A percentile compares a stretch with the other conserved stretches of the same genome.
These are phyloP conservation scores for Capillidium heterosporum DNA, from an alignment of 371 early-diverging fungal genomes.

Conservation along the genomic window DNA sequence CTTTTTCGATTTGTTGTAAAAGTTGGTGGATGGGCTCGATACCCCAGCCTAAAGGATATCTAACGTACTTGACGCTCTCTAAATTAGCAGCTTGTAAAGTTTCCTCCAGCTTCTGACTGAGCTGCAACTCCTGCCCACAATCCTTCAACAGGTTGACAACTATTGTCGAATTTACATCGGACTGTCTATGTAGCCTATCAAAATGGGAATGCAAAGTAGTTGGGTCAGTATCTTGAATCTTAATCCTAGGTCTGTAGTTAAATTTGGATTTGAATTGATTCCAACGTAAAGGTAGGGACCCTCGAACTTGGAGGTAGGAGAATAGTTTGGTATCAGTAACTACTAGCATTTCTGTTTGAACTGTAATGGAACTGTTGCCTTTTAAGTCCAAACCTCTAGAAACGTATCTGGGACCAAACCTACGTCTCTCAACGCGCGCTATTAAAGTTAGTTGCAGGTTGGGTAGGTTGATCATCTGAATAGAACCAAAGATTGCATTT, in stretches of 20 bases:
- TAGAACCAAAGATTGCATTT: no score
- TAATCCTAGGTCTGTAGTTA: constrained; percentile 65
- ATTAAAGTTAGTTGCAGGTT: no score
- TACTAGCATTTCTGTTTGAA: constrained; percentile 94
- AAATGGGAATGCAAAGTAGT: constrained; percentile 13
- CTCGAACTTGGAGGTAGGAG: constrained; percentile 86
- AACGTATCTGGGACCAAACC: constrained; percentile 70
- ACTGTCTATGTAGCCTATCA: constrained; percentile 11
- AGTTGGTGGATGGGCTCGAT: constrained; percentile 57
- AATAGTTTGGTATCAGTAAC: constrained; percentile 21
- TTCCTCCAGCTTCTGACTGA: constrained; percentile 56
- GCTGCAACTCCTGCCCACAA: constrained; percentile 65
- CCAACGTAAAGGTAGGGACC: constrained; percentile 97
- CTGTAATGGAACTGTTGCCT: constrained; percentile 92
- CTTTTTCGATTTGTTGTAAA: constrained; percentile 42
- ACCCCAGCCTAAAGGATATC: constrained; percentile 53
- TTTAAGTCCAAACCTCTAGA: constrained; percentile 83
- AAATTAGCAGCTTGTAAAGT: no score
- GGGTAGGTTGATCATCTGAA: no score
- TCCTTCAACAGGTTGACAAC: constrained; percentile 87
- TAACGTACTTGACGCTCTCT: no score
- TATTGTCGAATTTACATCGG: constrained; percentile 42
- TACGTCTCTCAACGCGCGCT: no score
- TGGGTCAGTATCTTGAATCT: constrained; percentile 42
- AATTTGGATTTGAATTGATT: constrained; percentile 85